Evolutionary conservation across 176 grass and related monocot genomes (phyloP).

Genomic region (Urochloa ruziziensis): DNA sequence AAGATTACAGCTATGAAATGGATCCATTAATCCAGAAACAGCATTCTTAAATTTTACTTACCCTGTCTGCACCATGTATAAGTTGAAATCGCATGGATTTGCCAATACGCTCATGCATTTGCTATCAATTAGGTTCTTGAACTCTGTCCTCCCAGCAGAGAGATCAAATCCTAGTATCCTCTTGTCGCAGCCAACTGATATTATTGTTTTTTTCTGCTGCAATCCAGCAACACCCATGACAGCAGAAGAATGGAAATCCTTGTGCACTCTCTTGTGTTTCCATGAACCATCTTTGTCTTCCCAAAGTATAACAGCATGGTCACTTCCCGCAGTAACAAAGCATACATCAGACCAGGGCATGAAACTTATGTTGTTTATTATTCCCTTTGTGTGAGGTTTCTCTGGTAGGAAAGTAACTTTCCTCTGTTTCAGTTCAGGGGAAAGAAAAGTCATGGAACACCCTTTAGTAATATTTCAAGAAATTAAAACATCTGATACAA

Average conservation of each 20-base stretch:
- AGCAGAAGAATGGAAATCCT: conserved; percentile 75
- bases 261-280: conserved; percentile 73
- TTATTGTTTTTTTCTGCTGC: conserved; percentile 73
- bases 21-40: conserved; percentile 19
- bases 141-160: conserved; percentile 67
- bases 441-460: background rate
- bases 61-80: conserved; percentile 97
- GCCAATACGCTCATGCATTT: conserved; percentile 93
- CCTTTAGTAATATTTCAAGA: conserved; percentile 17
- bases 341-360: conserved; percentile 80
- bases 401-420: conserved; percentile 74
- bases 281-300: conserved; percentile 71
- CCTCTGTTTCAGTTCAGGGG: conserved; percentile 53
- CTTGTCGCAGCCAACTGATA: conserved; percentile 92
- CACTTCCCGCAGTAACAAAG: conserved; percentile 78
- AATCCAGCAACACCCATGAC: conserved; percentile 84
- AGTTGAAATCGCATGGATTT: conserved; percentile 89
- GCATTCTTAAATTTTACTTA: conserved; percentile 44
- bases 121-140: conserved; percentile 76
- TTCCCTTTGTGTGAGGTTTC: conserved; percentile 85
- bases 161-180: conserved; percentile 85
- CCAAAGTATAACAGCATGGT: conserved; percentile 89
- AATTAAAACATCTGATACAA: background rate
- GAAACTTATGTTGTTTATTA: conserved; percentile 91
- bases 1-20: background rate